Percentiles rank a stretch among this genome's conserved stretches.
Conservation (phyloP, 345 rosid species). For the Brassica incana region DNA sequence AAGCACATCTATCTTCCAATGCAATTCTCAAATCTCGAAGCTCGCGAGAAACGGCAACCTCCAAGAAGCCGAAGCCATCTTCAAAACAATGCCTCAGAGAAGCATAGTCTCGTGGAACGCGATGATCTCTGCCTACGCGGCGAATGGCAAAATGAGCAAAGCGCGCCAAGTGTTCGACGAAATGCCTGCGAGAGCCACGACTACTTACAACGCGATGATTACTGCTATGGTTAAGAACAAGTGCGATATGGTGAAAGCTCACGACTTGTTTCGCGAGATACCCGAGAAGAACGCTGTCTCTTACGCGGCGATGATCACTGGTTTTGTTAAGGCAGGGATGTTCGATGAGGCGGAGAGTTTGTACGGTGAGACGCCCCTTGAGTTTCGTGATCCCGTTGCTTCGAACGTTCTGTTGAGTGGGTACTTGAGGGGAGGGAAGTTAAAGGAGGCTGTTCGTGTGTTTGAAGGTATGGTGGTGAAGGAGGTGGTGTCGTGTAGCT, state of each 20-base stretch:
- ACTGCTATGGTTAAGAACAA: slow-evolving; percentile 57
- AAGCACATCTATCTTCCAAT: slow-evolving; percentile 44
- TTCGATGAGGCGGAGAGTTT: slow-evolving; percentile 55
- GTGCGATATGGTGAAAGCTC: slow-evolving; percentile 46
- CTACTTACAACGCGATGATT: slow-evolving; percentile 79
- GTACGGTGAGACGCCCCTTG: slow-evolving; percentile 44
- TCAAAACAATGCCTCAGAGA: slow-evolving; percentile 57
- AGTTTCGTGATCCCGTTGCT: slow-evolving; percentile 69
- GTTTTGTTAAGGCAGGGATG: slow-evolving; percentile 59
- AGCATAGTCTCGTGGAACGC: slow-evolving; percentile 73
- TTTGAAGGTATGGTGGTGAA: slow-evolving; percentile 59
- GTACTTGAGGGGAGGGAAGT: slow-evolving; percentile 55
- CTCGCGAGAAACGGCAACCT: slow-evolving; percentile 59
- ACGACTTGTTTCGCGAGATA: slow-evolving; percentile 48
- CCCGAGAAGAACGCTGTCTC: slow-evolving; percentile 58
- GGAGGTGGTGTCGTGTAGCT: slow-evolving; percentile 71
- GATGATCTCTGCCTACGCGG: slow-evolving; percentile 63
- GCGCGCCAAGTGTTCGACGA: slow-evolving; percentile 65
- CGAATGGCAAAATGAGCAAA: slow-evolving; percentile 53
- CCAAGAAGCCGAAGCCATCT: slow-evolving; percentile 58
- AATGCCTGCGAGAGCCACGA: slow-evolving; percentile 63
- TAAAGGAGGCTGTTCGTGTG: slow-evolving; percentile 54
- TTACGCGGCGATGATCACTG: slow-evolving; percentile 71
- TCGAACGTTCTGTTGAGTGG: slow-evolving; percentile 73
- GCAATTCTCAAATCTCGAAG: slow-evolving; percentile 65